Conservation (phyloP, 805 yeast species). For the Nakazawaea ernobii region DNA sequence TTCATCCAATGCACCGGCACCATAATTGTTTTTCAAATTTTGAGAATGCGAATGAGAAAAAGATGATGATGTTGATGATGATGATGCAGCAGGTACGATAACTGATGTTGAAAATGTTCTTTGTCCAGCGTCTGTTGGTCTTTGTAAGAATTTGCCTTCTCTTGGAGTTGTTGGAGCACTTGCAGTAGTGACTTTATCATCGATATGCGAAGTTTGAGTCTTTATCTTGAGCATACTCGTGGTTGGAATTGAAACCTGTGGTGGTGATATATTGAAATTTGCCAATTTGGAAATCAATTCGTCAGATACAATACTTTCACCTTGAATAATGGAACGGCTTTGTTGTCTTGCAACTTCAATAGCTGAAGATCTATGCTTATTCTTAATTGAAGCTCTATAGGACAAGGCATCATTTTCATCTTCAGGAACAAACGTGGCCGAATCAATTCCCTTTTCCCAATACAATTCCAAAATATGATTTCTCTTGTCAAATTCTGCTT, state of each 20-base stretch:
- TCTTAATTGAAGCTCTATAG: constrained; percentile 71
- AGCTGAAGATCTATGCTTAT: constrained; percentile 69
- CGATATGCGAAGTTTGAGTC: neutral
- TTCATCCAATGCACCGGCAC: constrained; percentile 12
- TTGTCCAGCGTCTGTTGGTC: neutral
- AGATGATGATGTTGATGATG: too few species aligned
- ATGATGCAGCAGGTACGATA: too few species aligned
- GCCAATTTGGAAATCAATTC: constrained; percentile 43
- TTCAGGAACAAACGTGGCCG: constrained; percentile 87
- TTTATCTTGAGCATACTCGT: neutral
- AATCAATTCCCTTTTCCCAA: constrained; percentile 91
- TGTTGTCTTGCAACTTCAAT: constrained; percentile 65
- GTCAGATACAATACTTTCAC: constrained; percentile 28
- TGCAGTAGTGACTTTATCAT: neutral
- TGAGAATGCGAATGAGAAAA: neutral
- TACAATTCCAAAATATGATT: constrained; percentile 68
- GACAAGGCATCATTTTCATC: constrained; percentile 78
- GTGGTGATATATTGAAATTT: constrained; percentile 45
- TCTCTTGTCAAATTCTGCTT: constrained; percentile 83
- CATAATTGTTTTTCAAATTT: neutral
- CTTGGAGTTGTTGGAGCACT: constrained; percentile 6
- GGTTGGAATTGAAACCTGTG: constrained; percentile 29
- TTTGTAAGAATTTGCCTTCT: neutral
- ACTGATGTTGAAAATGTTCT: constrained; percentile 10
- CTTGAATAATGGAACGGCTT: constrained; percentile 27